phyloP scores from a whole-genome alignment of 2,329 filamentous ascomycete genomes.

The Trichoderma afroharzianum region DNA sequence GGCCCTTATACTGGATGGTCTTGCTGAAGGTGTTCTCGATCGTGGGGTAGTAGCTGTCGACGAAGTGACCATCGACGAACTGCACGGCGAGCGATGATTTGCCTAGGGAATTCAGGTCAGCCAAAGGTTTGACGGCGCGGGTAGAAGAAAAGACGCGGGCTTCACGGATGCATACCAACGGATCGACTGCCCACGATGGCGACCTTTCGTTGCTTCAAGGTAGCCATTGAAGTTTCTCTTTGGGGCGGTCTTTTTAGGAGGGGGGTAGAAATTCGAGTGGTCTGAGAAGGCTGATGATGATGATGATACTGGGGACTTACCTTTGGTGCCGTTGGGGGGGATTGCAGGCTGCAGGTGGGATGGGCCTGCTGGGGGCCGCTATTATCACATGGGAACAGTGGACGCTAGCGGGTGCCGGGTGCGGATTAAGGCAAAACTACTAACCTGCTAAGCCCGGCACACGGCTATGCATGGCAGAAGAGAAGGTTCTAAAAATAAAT shows the following conservation, averaged over 20 bases:
- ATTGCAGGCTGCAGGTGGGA: neutral
- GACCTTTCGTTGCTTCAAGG: conserved; percentile 87
- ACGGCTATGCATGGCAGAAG: neutral
- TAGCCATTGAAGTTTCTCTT: conserved; percentile 49
- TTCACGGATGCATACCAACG: conserved; percentile 53
- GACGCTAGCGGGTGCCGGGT: neutral
- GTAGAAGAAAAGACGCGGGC: neutral
- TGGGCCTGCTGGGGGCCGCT: neutral
- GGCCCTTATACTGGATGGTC: conserved; percentile 85
- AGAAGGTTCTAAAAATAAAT: neutral
- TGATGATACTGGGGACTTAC: neutral
- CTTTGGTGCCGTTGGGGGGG: neutral
- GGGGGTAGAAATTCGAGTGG: neutral
- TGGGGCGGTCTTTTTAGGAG: neutral
- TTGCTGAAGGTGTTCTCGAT: conserved; percentile 99
- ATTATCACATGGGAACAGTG: conserved; percentile 3
- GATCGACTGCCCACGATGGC: conserved; percentile 93
- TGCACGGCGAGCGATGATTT: conserved; percentile 97
- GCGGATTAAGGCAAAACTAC: neutral
- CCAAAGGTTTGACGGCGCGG: neutral
- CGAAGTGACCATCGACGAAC: conserved; percentile 96
- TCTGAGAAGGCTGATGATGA: neutral
- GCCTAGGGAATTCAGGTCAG: conserved; percentile 51
- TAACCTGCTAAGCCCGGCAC: neutral
- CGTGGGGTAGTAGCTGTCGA: conserved; percentile 98